A percentile compares a stretch with the other conserved stretches of the same genome.
Conservation (phyloP, 495 filamentous ascomycete genomes). For the Penicillium daleae region DNA sequence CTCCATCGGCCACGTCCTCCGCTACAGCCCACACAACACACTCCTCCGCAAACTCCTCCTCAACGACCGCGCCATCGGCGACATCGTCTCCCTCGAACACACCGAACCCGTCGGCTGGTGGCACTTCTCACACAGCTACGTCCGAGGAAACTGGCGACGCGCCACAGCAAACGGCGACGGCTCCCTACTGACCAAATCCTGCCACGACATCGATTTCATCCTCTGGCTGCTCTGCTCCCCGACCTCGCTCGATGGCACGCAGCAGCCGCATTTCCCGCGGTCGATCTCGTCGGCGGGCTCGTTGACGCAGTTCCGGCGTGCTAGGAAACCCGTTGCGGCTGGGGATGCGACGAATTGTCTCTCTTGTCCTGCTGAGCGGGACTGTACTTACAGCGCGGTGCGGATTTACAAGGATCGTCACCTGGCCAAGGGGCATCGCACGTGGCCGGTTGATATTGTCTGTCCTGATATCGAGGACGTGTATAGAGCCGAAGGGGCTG, state of each 20-base stretch:
- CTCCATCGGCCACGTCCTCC: slow-evolving; percentile 78
- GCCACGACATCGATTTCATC: slow-evolving; percentile 90
- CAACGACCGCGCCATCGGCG: slow-evolving; percentile 72
- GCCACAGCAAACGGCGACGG: slow-evolving; percentile 57
- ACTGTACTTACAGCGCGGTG: slow-evolving; percentile 82
- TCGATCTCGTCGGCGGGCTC: slow-evolving; percentile 70
- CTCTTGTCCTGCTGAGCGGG: slow-evolving; percentile 69
- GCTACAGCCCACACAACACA: slow-evolving; percentile 91
- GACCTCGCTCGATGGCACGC: slow-evolving; percentile 24
- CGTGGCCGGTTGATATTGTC: slow-evolving; percentile 88
- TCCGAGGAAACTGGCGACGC: slow-evolving; percentile 92
- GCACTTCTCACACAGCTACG: slow-evolving; percentile 95
- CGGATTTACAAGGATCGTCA: slow-evolving; percentile 71
- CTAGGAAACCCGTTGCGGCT: slow-evolving; percentile 73
- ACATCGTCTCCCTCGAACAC: slow-evolving; percentile 83
- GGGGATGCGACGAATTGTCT: slow-evolving; percentile 86
- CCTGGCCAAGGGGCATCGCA: slow-evolving; percentile 60
- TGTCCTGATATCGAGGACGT: slow-evolving; percentile 86
- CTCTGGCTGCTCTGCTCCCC: slow-evolving; percentile 70
- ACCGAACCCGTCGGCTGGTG: slow-evolving; percentile 95
- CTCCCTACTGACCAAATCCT: slow-evolving; percentile 86
- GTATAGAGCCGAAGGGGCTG: slow-evolving; percentile 18
- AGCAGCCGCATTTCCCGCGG: slow-evolving; percentile 71
- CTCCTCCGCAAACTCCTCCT: slow-evolving; percentile 77
- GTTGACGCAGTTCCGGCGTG: slow-evolving; percentile 66